Base-by-base conservation (phyloP, 148 eudicot genomes). In the Nepenthes gracilis region DNA sequence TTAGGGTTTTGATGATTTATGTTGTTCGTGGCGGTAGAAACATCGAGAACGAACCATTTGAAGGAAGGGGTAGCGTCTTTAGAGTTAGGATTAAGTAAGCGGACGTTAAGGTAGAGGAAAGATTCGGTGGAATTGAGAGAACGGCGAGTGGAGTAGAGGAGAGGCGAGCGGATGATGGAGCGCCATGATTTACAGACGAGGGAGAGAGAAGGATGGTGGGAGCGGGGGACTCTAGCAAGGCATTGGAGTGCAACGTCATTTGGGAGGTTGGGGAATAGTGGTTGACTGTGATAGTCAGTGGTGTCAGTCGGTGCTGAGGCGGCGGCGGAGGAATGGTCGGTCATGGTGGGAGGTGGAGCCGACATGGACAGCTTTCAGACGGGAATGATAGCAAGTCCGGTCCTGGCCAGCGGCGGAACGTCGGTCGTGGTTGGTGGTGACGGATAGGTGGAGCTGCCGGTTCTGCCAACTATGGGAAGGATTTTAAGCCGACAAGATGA, bases 161-260 rank as follows among this genome's bases (percentile, higher is more conserved):
- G 72, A 37, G 85, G 69, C 40, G 91, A 86, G 47, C 56, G 72
- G 33, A 93, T 62, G 49, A 77, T 61, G 54, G 79, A 67, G n/a
- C 50, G 83, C 87, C 88, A 93, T 9, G 82, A 71, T 69, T 72
- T 82, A 63, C 78, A 80, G 64, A 86, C 85, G 2, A 86, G 73
- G 12, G 88, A 77, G 69, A 88, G 81, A n/a, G 33, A 37, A 1
- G 87, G 87, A 75, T 81, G 80, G 70, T 71, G 71, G 36, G 73
- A 78, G 0, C 66, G 73, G 1, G 99, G 89, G 33, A 88, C 64
- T 40, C 95, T 67, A 15, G 99, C 96, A 35, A 93, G 64, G 78
- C 86, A 80, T 32, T 79, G 89, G 6, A 86, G 38, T 2, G 95
- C 80, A 35, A 93, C 75, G 79, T 93, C 96, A 70, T 93, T 74